Evolutionary conservation across 345 rosid genomes (phyloP), one percentile per base, ranked within the genome.

Genomic region (Gossypium sturtianum): DNA sequence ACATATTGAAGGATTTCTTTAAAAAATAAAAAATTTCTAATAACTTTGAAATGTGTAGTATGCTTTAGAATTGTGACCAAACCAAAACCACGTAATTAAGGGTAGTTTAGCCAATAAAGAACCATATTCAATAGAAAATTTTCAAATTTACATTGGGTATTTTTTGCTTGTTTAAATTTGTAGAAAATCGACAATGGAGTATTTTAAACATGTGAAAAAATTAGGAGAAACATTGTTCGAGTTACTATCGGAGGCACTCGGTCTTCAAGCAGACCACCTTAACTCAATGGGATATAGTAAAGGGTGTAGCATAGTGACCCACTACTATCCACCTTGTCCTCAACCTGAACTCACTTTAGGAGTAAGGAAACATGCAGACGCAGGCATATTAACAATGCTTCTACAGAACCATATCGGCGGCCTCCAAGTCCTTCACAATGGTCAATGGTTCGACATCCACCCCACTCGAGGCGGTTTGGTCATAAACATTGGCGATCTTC

Each of bases 241-340:
- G 62, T 58, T 22, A 29, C 15, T 58, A 58, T 58, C 62, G 2
- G 62, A 58, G 16, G 62, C 62, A 9, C 62, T 58, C 15, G 62
- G 62, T 9, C 62, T 58, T 7, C 83, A 0, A 16, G 13, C 77
- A 2, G 56, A 66, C 22, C 71, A 79, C 52, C 48, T 81, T 0
- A 20, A 65, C 49, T 77, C 77, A 2, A 66, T 82, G 72, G 87
- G 74, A 4, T 80, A 70, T 0, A 61, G 64, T 2, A 80, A 80
- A 44, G 80, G 62, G 11, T 27, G 77, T 13, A 62, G 15, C 41
- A 4, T 66, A 1, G 2, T 59, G 0, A 52, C 80, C 15, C 78
- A 80, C 44, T 82, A 81, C 70, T 80, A 84, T 66, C 87, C 83
- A 8, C 25, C 76, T 5, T 77, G 85, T 52, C 83, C 87, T 0